Evolutionary conservation across 208 protist species (phyloP), one percentile per base, ranked within the genome.

Genomic region (Pavlovales sp.): DNA sequence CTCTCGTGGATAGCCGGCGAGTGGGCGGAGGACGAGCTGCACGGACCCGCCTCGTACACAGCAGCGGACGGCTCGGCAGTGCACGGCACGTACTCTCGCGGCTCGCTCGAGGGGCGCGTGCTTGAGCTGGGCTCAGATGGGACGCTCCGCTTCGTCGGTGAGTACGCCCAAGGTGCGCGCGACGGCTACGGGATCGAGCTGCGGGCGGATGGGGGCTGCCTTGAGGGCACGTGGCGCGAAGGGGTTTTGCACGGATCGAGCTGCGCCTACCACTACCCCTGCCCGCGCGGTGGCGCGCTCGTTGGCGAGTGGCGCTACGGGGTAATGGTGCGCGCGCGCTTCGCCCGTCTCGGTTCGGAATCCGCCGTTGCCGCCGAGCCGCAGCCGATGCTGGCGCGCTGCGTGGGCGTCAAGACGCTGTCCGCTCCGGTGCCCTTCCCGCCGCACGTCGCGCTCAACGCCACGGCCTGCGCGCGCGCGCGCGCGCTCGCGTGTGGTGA

Each of bases 241-340:
- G 82, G 47, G 34, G 47, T 4, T 2, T 14, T 77, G 82, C 57
- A 86, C n/a, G 82, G 82, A 1, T 8, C 0, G 38, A 0, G 36
- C 26, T 71, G 57, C 57, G 46, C 47, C 11, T 76, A 47, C 82
- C 82, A 75, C 22, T 86, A 77, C 57, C 82, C 82, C 34, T 75
- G 57, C 41, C 5, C 26, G 34, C 0, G 7, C 10, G 37, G 57
- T n/a, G 66, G 82, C 37, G 82, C 57, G 57, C 57, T 86, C 0
- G 0, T 86, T 28, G 82, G 82, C 44, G 82, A 86, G 57, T 86
- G 82, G 82, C 36, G 47, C 57, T 11, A 71, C 7, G 82, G 82
- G 0, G 28, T 10, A 26, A 40, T 76, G 82, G 22, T 44, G 1
- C 80, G 80, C 47, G 80, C 80, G 46, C 30, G 46, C 42, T 71